Conservation (phyloP, 2,329 filamentous ascomycete genomes). For the Colletotrichum limetticola region DNA sequence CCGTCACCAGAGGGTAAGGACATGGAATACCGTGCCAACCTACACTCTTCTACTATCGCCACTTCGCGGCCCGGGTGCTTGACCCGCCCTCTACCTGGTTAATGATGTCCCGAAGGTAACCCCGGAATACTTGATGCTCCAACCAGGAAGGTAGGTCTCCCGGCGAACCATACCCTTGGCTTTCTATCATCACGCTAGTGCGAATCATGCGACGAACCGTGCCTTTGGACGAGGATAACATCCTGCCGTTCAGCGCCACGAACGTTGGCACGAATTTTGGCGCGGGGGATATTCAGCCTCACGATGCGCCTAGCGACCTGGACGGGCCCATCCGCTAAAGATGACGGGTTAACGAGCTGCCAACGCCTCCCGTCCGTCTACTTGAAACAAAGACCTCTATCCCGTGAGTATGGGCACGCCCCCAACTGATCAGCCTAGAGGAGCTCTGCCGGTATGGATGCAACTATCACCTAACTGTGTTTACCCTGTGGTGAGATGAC, state of each 20-base stretch:
- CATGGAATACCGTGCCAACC: not conserved
- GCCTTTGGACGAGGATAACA: not conserved
- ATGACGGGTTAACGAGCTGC: not conserved
- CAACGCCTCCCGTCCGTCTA: not conserved
- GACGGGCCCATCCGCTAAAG: not conserved
- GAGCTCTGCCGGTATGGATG: not conserved
- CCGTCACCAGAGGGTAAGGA: not conserved
- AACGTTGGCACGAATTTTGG: not conserved
- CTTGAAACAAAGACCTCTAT: not conserved
- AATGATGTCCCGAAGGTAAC: not conserved
- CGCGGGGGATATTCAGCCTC: not conserved
- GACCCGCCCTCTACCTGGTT: not conserved
- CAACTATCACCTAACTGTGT: not conserved
- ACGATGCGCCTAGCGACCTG: not conserved
- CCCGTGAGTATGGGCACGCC: not conserved
- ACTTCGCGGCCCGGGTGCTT: not conserved
- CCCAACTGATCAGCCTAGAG: not conserved
- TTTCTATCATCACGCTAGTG: not conserved
- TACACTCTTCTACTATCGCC: not conserved
- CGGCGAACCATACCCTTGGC: not conserved
- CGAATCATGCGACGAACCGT: not conserved
- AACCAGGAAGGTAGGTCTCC: not conserved
- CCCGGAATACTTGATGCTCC: not conserved
- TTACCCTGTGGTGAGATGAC: not conserved
- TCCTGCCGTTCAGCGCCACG: not conserved